Evolutionary conservation across 257 asterid species (phyloP).

Genomic region (Salvia miltiorrhiza): DNA sequence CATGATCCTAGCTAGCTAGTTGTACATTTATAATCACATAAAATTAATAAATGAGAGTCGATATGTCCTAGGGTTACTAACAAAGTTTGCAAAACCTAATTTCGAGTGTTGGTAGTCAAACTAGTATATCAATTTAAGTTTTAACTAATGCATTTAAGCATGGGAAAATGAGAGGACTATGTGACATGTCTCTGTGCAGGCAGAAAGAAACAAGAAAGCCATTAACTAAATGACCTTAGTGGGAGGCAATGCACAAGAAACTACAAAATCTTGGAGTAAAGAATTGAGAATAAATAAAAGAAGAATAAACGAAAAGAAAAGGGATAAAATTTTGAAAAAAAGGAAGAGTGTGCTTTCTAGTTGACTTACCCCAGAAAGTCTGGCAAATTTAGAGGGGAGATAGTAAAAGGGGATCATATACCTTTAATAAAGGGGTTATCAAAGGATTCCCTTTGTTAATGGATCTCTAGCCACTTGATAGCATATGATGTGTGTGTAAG

Average conservation of each 20-base stretch:
- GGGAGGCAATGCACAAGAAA: constrained; percentile 20
- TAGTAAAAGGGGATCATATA: constrained; percentile 65
- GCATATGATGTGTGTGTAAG: neutral
- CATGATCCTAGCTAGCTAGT: neutral
- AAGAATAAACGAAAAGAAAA: constrained; percentile 36
- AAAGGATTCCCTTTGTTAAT: constrained; percentile 31
- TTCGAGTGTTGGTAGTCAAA: constrained; percentile 26
- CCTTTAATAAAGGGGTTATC: constrained; percentile 36
- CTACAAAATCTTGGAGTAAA: constrained; percentile 17
- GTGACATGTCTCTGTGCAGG: neutral
- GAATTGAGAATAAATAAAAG: constrained; percentile 29
- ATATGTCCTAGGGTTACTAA: neutral
- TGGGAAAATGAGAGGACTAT: constrained; percentile 23
- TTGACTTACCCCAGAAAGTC: constrained; percentile 83
- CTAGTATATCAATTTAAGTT: constrained; percentile 26
- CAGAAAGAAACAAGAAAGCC: constrained; percentile 11
- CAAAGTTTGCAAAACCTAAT: constrained; percentile 5
- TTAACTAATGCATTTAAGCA: neutral
- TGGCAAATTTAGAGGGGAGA: constrained; percentile 49
- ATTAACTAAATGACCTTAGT: constrained; percentile 16
- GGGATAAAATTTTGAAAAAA: neutral
- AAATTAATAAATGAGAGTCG: neutral
- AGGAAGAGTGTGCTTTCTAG: constrained; percentile 53
- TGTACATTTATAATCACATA: too few relatives aligned
- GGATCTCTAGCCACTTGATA: constrained; percentile 26